Percentiles rank a stretch among this genome's conserved stretches.
Conservation (phyloP, 345 rosid genomes). For the Syzygium oleosum region DNA sequence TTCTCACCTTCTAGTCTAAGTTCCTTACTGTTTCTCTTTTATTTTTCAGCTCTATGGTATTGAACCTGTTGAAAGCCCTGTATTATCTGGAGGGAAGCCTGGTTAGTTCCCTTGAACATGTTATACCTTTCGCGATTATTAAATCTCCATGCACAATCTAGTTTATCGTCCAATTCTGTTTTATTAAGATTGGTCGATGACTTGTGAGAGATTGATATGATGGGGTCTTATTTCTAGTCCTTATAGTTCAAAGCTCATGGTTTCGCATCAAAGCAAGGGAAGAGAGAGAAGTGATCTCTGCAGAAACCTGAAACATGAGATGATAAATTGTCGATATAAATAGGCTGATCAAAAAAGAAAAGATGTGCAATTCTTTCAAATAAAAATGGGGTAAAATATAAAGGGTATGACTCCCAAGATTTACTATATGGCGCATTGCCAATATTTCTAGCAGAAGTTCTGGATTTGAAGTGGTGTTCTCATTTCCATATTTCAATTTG, state of each 20-base stretch:
- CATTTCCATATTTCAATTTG: background rate
- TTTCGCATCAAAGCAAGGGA: background rate
- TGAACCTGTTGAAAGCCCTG: conserved; percentile 79
- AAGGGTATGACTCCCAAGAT: background rate
- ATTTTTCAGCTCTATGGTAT: conserved; percentile 60
- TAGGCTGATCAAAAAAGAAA: background rate
- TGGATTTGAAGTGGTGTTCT: background rate
- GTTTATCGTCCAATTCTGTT: background rate
- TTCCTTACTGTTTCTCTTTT: conserved; percentile 1
- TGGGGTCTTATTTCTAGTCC: background rate
- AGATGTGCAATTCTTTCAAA: background rate
- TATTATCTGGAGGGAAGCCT: conserved; percentile 82
- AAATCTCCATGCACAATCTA: background rate
- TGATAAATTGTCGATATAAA: background rate
- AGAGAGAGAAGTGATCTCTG: background rate
- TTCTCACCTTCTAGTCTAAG: background rate
- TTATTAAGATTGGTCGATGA: background rate
- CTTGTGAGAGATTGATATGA: background rate
- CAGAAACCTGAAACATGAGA: background rate
- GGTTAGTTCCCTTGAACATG: conserved; percentile 29
- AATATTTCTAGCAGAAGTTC: background rate
- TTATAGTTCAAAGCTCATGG: background rate
- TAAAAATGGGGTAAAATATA: background rate
- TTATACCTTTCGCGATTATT: background rate
- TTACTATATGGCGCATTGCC: background rate